These are phyloP conservation scores for Hibiscus tridactylites DNA, from an alignment of 345 rosid species.

Conservation along the genomic window DNA sequence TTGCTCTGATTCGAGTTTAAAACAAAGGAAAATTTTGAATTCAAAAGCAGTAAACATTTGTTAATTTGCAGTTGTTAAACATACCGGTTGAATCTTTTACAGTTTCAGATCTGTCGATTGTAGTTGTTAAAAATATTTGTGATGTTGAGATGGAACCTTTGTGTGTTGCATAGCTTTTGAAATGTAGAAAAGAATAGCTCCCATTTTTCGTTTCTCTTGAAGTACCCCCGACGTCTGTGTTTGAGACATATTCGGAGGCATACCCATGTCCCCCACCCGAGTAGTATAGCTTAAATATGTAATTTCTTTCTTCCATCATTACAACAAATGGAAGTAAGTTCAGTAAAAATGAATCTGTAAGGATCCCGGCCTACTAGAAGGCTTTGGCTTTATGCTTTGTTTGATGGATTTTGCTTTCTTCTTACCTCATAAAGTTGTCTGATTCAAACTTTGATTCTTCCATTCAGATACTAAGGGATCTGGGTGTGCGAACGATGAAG, in stretches of 20 bases:
- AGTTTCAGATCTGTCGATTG: background rate
- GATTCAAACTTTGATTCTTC: background rate
- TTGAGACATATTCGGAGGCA: background rate
- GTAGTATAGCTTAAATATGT: background rate
- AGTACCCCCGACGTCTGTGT: background rate
- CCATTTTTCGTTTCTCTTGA: background rate
- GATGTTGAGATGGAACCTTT: background rate
- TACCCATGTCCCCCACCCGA: background rate
- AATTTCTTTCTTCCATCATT: background rate
- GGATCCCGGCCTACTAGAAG: background rate
- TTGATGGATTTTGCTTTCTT: background rate
- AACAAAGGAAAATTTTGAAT: background rate
- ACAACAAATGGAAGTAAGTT: background rate
- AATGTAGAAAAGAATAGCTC: background rate
- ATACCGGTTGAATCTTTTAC: background rate
- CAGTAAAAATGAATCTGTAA: background rate
- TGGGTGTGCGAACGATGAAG: conserved; percentile 82
- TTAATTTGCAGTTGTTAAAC: background rate
- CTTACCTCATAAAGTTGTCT: background rate
- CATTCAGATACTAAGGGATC: conserved; percentile 58
- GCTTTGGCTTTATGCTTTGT: background rate
- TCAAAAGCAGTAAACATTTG: background rate
- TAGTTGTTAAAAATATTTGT: background rate
- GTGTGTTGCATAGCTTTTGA: background rate
- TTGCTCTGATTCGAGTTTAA: background rate